Evolutionary conservation across 1,139 yeast species (phyloP).

Genomic region (Diutina catenulata): DNA sequence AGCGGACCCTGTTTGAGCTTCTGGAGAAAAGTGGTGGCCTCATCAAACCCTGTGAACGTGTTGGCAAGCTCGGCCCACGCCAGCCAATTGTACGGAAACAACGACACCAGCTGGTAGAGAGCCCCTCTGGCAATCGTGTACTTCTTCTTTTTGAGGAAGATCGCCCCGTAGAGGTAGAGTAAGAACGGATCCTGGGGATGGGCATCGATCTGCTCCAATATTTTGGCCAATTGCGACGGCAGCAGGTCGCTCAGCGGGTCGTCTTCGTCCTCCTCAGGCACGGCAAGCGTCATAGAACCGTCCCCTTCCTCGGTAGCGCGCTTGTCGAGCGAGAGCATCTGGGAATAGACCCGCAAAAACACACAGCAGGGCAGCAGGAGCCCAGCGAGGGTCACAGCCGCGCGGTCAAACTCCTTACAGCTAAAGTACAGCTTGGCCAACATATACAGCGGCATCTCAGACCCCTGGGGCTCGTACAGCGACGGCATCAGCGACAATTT

Average conservation of each 20-base stretch:
- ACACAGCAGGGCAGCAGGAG: constrained; percentile 43
- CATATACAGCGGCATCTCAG: constrained; percentile 28
- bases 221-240: constrained; percentile 34
- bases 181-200: constrained; percentile 47
- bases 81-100: constrained; percentile 85
- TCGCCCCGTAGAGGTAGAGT: constrained; percentile 56
- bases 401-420: constrained; percentile 78
- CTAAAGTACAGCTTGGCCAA: constrained; percentile 71
- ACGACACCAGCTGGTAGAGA: constrained; percentile 43
- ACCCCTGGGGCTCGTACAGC: constrained; percentile 18
- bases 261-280: constrained; percentile 5
- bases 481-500: constrained; percentile 6
- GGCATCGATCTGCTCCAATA: constrained; percentile 8
- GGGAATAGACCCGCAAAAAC: constrained; percentile 60
- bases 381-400: constrained; percentile 45
- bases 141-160: constrained; percentile 54
- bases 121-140: constrained; percentile 44
- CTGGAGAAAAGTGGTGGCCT: constrained; percentile 38
- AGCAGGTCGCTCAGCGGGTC: constrained; percentile 19
- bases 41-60: constrained; percentile 54
- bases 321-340: constrained; percentile 64
- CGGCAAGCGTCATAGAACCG: constrained; percentile 28
- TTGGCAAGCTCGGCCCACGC: constrained; percentile 79
- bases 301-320: constrained; percentile 63
- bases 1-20: constrained; percentile 20